A percentile compares a stretch with the other conserved stretches of the same genome.
phyloP scores from a whole-genome alignment of 108 stramenopile genomes.

The Fragilaria radians region DNA sequence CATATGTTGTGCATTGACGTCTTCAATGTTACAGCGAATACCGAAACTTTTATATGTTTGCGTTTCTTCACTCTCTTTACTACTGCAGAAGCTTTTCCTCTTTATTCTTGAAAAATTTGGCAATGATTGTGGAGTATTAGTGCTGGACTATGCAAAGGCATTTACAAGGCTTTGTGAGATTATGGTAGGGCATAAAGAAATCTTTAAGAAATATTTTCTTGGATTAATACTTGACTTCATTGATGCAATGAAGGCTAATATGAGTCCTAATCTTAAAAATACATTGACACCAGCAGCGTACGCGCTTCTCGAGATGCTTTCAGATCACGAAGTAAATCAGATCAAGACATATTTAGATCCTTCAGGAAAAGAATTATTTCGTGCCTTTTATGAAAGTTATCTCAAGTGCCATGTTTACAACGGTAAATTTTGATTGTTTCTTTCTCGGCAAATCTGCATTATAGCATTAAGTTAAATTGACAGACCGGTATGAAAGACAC shows the following conservation, averaged over 20 bases:
- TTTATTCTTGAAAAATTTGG: conserved; percentile 20
- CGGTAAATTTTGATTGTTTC: conserved; percentile 68
- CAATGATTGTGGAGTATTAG: conserved; percentile 4
- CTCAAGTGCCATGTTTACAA: conserved; percentile 69
- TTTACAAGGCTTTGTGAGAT: conserved; percentile 57
- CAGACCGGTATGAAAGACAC: too few relatives aligned
- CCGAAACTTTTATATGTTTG: conserved; percentile 71
- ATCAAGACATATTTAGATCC: conserved; percentile 68
- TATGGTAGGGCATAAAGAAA: conserved; percentile 69
- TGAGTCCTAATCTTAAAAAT: conserved; percentile 36
- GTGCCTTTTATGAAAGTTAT: conserved; percentile 53
- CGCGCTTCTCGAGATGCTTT: conserved; percentile 61
- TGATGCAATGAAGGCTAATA: conserved; percentile 28
- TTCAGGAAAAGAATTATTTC: conserved; percentile 49
- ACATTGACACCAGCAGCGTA: conserved; percentile 50
- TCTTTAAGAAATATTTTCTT: conserved; percentile 81
- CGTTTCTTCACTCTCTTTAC: conserved; percentile 36
- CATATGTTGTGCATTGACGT: conserved; percentile 36
- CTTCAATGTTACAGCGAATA: conserved; percentile 57
- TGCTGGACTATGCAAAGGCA: conserved; percentile 10
- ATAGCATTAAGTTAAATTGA: too few relatives aligned
- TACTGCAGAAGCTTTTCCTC: conserved; percentile 32
- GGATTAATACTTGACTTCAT: conserved; percentile 61
- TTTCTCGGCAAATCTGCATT: too few relatives aligned
- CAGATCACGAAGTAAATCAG: conserved; percentile 59